Percentiles rank a stretch among this genome's conserved stretches.
phyloP scores from a whole-genome alignment of 768 basidiomycete genomes.

The Auriscalpium orientale region DNA sequence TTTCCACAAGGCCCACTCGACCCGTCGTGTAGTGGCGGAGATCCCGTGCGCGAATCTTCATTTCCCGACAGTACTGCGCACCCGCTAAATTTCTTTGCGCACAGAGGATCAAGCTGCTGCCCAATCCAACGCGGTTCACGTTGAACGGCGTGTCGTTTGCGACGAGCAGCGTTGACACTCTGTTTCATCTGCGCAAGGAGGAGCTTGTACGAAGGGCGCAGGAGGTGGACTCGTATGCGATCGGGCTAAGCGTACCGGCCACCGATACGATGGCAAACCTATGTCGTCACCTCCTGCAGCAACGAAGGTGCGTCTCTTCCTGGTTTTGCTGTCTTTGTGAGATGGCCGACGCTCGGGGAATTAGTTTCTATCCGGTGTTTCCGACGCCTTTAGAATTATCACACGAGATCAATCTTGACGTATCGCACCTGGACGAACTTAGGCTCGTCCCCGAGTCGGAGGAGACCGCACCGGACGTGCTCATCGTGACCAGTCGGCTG shows the following conservation, averaged over 20 bases:
- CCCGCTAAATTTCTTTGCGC: neutral
- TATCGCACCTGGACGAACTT: constrained; percentile 62
- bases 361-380: constrained; percentile 92
- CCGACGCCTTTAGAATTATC: constrained; percentile 71
- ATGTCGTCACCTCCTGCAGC: constrained; percentile 76
- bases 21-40: constrained; percentile 29
- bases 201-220: constrained; percentile 64
- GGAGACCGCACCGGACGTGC: constrained; percentile 66
- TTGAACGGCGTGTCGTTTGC: constrained; percentile 80
- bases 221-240: constrained; percentile 45
- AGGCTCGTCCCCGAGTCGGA: constrained; percentile 25
- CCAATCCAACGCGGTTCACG: constrained; percentile 84
- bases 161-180: constrained; percentile 73
- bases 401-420: constrained; percentile 82
- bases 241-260: constrained; percentile 33
- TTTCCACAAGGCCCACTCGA: constrained; percentile 74
- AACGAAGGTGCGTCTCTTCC: constrained; percentile 57
- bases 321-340: neutral
- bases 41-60: constrained; percentile 39
- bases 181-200: constrained; percentile 86
- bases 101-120: constrained; percentile 71
- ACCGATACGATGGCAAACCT: constrained; percentile 74
- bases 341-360: neutral
- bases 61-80: neutral
- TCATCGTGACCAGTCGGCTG: constrained; percentile 81